Conservation (phyloP, 371 early-diverging fungal species). For the Rhizopus sp. region DNA sequence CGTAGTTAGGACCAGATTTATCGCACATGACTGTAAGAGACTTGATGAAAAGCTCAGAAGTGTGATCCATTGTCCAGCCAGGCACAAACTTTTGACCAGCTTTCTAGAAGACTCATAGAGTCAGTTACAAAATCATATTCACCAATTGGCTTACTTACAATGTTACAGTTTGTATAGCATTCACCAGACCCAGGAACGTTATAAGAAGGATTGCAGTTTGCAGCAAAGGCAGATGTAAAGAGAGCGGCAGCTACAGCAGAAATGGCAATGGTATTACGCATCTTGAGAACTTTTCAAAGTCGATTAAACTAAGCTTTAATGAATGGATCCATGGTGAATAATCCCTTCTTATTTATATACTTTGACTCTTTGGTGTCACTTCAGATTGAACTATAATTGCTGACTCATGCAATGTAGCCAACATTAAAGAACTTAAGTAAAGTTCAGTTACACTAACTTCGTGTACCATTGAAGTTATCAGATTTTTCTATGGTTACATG, state of each 20-base stretch:
- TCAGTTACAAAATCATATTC: neutral
- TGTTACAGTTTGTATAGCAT: slow-evolving; percentile 27
- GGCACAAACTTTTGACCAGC: slow-evolving; percentile 20
- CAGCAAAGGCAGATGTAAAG: slow-evolving; percentile 17
- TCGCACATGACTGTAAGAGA: slow-evolving; percentile 36
- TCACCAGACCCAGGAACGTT: slow-evolving; percentile 17
- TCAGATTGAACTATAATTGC: too few relatives aligned
- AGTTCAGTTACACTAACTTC: neutral
- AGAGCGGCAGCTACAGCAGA: slow-evolving; percentile 20
- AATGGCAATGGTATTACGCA: slow-evolving; percentile 17
- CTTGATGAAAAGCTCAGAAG: slow-evolving; percentile 30
- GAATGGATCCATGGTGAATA: neutral
- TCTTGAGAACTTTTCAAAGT: slow-evolving; percentile 5
- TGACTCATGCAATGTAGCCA: neutral
- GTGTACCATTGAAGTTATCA: slow-evolving; percentile 3
- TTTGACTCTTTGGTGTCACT: neutral
- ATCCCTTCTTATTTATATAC: neutral
- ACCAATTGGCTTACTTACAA: slow-evolving; percentile 14
- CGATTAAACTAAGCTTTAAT: neutral
- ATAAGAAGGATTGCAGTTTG: slow-evolving; percentile 31
- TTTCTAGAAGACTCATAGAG: slow-evolving; percentile 8
- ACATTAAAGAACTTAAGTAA: neutral
- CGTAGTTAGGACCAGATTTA: slow-evolving; percentile 26
- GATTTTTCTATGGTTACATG: neutral
- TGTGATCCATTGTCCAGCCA: slow-evolving; percentile 35